Conservation (phyloP, 148 eudicot species). For the Simmondsia chinensis region DNA sequence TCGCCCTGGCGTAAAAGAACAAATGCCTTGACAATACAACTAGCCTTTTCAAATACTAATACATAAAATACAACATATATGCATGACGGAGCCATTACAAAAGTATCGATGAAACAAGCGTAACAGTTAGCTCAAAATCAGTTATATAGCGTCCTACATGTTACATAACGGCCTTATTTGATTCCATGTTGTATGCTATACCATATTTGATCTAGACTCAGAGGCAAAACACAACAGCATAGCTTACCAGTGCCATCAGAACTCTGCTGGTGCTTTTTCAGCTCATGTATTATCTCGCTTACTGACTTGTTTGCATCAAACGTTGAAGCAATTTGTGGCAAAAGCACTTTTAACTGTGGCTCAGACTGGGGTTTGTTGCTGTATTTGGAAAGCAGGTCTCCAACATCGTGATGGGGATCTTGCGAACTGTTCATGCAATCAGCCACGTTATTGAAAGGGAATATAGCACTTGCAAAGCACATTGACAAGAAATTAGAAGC, state of each 20-base stretch:
- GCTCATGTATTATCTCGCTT: slow-evolving; percentile 43
- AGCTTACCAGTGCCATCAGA: slow-evolving; percentile 48
- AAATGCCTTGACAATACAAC: too few relatives aligned
- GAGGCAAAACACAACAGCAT: not conserved
- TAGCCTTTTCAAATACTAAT: too few relatives aligned
- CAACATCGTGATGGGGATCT: slow-evolving; percentile 59
- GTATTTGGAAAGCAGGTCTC: slow-evolving; percentile 38
- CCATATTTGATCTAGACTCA: not conserved
- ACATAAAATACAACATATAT: too few relatives aligned
- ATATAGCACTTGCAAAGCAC: not conserved
- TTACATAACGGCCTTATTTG: too few relatives aligned
- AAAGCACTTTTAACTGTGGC: slow-evolving; percentile 51
- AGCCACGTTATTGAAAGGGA: not conserved
- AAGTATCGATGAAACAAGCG: too few relatives aligned
- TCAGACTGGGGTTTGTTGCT: slow-evolving; percentile 57
- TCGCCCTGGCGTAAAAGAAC: too few relatives aligned
- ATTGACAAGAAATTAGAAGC: not conserved
- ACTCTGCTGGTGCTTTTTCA: slow-evolving; percentile 52
- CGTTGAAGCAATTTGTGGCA: slow-evolving; percentile 66
- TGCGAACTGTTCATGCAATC: slow-evolving; percentile 42
- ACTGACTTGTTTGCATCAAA: slow-evolving; percentile 58
- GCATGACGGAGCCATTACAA: too few relatives aligned
- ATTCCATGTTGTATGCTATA: too few relatives aligned
- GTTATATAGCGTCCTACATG: too few relatives aligned
- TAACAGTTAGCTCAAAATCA: too few relatives aligned